Conservation (phyloP, 164 flowering plant species). For the Paratinospora sagittata region DNA sequence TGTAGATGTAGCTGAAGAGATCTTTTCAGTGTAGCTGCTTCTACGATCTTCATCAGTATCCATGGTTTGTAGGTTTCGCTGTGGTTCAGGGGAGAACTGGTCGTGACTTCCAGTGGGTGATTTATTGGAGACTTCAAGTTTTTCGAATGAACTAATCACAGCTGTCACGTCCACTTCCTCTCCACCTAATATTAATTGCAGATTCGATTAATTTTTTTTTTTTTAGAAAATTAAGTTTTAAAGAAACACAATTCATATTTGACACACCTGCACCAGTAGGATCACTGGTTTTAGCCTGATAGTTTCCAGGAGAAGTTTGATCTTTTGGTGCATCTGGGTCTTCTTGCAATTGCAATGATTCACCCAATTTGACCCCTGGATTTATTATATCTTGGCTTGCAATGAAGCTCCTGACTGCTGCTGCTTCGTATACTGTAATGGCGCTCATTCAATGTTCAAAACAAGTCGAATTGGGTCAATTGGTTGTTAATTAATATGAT, state of each 20-base stretch:
- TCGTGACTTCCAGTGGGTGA: conserved; percentile 35
- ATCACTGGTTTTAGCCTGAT: conserved; percentile 35
- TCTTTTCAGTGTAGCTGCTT: conserved; percentile 22
- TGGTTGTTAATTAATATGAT: too few species aligned
- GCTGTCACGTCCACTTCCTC: conserved; percentile 35
- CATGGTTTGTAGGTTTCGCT: too few species aligned
- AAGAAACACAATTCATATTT: too few species aligned
- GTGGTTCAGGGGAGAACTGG: too few species aligned
- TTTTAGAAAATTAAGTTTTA: too few species aligned
- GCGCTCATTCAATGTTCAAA: neutral
- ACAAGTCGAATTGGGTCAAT: neutral
- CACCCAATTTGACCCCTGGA: too few species aligned
- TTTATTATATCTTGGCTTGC: neutral
- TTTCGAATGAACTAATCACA: conserved; percentile 27
- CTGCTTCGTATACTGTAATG: too few species aligned
- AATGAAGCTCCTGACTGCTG: neutral
- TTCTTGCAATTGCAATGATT: conserved; percentile 4
- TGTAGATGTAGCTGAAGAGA: conserved; percentile 26
- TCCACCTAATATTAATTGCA: conserved; percentile 26
- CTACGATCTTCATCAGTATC: conserved; percentile 1
- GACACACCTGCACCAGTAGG: conserved; percentile 27
- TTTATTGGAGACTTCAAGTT: conserved; percentile 28
- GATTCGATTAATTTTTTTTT: neutral
- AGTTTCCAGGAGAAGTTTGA: conserved; percentile 22
- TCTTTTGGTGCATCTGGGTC: conserved; percentile 33